Conservation (phyloP, 2,329 filamentous ascomycete species). For the Macrophomina tecta region DNA sequence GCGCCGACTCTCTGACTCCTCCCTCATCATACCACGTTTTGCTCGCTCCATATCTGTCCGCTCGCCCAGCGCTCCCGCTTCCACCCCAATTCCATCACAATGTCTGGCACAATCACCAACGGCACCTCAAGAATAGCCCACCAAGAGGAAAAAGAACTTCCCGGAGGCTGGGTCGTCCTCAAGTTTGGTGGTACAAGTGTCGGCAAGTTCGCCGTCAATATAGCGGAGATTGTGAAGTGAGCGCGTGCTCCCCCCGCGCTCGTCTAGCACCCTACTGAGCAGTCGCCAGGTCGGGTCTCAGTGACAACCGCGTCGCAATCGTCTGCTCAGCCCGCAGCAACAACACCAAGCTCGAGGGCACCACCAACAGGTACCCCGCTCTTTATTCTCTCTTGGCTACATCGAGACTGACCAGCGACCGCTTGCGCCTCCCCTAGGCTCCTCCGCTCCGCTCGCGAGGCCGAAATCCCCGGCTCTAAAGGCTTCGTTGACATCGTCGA, state of each 20-base stretch:
- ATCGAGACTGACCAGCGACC: slow-evolving; percentile 9
- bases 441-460: slow-evolving; percentile 55
- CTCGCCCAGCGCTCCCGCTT: not conserved
- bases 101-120: slow-evolving; percentile 27
- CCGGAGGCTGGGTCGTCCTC: slow-evolving; percentile 79
- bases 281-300: slow-evolving; percentile 56
- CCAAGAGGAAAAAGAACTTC: slow-evolving; percentile 54
- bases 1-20: slow-evolving; percentile 22
- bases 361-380: slow-evolving; percentile 82
- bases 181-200: slow-evolving; percentile 97
- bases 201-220: slow-evolving; percentile 80
- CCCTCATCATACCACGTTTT: slow-evolving; percentile 14
- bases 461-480: slow-evolving; percentile 47
- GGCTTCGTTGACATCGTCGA: slow-evolving; percentile 77
- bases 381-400: slow-evolving; percentile 1
- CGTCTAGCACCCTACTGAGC: slow-evolving; percentile 27
- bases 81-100: not conserved
- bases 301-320: slow-evolving; percentile 78
- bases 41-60: not conserved
- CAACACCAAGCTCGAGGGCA: slow-evolving; percentile 92
- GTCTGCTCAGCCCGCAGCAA: slow-evolving; percentile 96
- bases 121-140: slow-evolving; percentile 40
- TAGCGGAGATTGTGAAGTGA: slow-evolving; percentile 68
- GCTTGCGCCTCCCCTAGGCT: slow-evolving; percentile 38
- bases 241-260: slow-evolving; percentile 49